Evolutionary conservation across 306 rosid species (phyloP).

Genomic region (Biancaea sappan): DNA sequence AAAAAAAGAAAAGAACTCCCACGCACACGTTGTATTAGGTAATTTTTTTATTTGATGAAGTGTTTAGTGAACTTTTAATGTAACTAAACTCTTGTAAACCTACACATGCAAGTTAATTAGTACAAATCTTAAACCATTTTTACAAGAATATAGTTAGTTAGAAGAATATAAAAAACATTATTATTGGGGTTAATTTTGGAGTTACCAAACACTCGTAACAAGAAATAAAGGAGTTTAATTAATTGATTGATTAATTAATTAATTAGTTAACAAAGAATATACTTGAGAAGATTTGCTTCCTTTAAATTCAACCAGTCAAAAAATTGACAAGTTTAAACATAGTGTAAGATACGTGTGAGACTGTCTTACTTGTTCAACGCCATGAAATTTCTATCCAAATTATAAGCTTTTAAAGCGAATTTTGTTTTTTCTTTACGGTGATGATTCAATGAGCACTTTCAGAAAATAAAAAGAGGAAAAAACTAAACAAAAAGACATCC

Average conservation of each 20-base stretch:
- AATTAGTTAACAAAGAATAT: background rate
- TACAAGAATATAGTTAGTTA: no score
- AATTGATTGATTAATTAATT: no score
- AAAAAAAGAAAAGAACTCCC: no score
- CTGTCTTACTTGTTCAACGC: background rate
- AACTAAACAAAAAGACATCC: background rate
- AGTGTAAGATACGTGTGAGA: background rate
- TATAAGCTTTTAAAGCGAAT: no score
- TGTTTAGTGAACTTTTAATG: background rate
- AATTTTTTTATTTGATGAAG: no score
- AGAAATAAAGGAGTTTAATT: no score
- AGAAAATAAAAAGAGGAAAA: background rate
- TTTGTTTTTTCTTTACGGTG: background rate
- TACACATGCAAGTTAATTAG: background rate
- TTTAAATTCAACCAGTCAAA: slow-evolving; percentile 1
- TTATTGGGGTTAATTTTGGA: no score
- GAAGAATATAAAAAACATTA: no score
- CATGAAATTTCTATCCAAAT: background rate
- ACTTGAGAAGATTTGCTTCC: background rate
- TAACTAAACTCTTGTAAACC: no score
- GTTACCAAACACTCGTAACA: no score
- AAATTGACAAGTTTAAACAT: background rate
- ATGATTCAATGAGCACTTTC: slow-evolving; percentile 11
- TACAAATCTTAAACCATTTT: background rate
- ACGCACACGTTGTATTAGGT: no score